Evolutionary conservation across 2,329 filamentous ascomycete genomes (phyloP).

Genomic region (Alternaria atra): DNA sequence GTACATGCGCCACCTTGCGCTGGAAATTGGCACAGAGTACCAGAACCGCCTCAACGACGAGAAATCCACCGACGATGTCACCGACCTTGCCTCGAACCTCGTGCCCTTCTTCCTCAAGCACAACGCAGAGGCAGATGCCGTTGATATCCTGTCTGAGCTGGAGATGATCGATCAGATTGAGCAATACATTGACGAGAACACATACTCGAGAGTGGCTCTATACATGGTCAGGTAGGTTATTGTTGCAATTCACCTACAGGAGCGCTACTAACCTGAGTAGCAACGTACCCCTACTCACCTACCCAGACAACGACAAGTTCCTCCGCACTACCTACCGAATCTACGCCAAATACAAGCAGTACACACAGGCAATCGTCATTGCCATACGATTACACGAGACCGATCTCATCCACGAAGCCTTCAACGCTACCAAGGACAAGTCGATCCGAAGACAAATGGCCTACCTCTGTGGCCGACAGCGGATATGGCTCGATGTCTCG

Average conservation of each 20-base stretch:
- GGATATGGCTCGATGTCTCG: slow-evolving; percentile 80
- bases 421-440: slow-evolving; percentile 80
- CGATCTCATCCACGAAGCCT: slow-evolving; percentile 81
- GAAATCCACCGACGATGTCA: slow-evolving; percentile 81
- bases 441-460: slow-evolving; percentile 91
- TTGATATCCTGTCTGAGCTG: slow-evolving; percentile 94
- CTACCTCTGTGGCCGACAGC: slow-evolving; percentile 90
- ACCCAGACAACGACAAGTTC: slow-evolving; percentile 96
- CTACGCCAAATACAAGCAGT: slow-evolving; percentile 91
- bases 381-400: slow-evolving; percentile 92
- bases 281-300: slow-evolving; percentile 97
- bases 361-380: slow-evolving; percentile 90
- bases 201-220: slow-evolving; percentile 89
- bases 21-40: slow-evolving; percentile 96
- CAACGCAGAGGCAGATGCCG: slow-evolving; percentile 97
- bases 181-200: slow-evolving; percentile 90
- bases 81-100: slow-evolving; percentile 82
- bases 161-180: slow-evolving; percentile 95
- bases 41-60: slow-evolving; percentile 86
- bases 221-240: slow-evolving; percentile 84
- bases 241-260: not conserved
- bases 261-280: slow-evolving; percentile 52
- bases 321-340: slow-evolving; percentile 91
- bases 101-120: slow-evolving; percentile 96
- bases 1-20: slow-evolving; percentile 92